Evolutionary conservation across 768 basidiomycete species (phyloP), one percentile per base, ranked within the genome.

Genomic region (Pholiota molesta): DNA sequence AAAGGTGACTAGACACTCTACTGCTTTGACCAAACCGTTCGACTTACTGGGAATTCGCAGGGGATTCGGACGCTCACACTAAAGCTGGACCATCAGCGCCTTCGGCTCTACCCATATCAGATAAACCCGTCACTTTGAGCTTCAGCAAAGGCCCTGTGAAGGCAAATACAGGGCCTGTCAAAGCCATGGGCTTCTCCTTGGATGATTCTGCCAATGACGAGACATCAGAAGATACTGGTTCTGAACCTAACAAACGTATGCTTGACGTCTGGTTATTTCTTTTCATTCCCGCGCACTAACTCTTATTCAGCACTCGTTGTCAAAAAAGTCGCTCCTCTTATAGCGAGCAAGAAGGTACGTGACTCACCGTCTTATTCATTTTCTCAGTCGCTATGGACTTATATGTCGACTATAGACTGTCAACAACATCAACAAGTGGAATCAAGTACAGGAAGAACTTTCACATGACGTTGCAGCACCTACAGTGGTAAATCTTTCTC

Each of bases 341-440:
- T 94, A 39, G 87, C 89, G 21, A 94, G 90, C 72, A 93, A 88
- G 81, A 95, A 94, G 88, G 94, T 90, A 2, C 23, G 67, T 39
- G 61, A 23, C 13, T 52, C 35, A 53, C 14, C 7, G 6, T 51
- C 28, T 2, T 31, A 52, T 52, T 55, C 45, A 40, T 62, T 40
- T 60, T 35, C 44, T 57, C 31, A 44, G 57, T 57, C 52, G 59
- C 52, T 49, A 17, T 7, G 5, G 4, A 33, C 57, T 23, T 37
- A 17, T 9, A 4, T 21, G 8, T 28, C 55, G 26, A 54, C 60
- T 71, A 19, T 71, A 97, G 94, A 92, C 88, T 49, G 91, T 85
- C 53, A 91, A 85, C 73, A 95, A 95, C 69, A 98, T 99, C 71
- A 89, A 84, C 69, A 98, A 99, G 73, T 99, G 97, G 97, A 99